Conservation (phyloP, 805 yeast species). For the Lachancea waltii region DNA sequence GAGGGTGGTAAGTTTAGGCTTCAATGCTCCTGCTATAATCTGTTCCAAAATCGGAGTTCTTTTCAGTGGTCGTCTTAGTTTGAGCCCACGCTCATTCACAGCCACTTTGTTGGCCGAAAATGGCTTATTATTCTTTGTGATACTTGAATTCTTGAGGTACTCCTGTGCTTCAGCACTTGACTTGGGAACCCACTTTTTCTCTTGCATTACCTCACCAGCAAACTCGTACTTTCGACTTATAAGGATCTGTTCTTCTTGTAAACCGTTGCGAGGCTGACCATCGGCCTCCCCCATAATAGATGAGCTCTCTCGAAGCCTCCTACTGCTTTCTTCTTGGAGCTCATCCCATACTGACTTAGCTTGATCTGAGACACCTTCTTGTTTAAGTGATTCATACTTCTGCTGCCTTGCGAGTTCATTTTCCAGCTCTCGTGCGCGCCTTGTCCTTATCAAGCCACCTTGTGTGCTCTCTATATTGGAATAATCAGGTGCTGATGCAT, state of each 20-base stretch:
- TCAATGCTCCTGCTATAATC: conserved; percentile 60
- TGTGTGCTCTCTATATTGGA: conserved; percentile 46
- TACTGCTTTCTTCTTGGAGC: conserved; percentile 35
- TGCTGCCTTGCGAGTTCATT: conserved; percentile 23
- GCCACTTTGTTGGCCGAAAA: background rate
- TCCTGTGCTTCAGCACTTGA: conserved; percentile 85
- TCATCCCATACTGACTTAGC: conserved; percentile 51
- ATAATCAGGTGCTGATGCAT: conserved; percentile 34
- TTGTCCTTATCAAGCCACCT: conserved; percentile 65
- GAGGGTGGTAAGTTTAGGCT: conserved; percentile 78
- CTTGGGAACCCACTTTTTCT: conserved; percentile 68
- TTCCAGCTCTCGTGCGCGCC: conserved; percentile 53
- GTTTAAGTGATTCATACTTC: conserved; percentile 27
- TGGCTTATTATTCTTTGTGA: conserved; percentile 13
- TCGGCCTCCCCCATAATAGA: conserved; percentile 20
- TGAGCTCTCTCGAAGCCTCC: conserved; percentile 22
- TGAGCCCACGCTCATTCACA: conserved; percentile 26
- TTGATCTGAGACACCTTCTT: conserved; percentile 34
- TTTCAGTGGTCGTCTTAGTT: conserved; percentile 53
- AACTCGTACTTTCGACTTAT: conserved; percentile 77
- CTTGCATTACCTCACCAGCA: conserved; percentile 79
- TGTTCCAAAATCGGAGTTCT: conserved; percentile 72
- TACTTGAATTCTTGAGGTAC: conserved; percentile 48
- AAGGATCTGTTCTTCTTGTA: conserved; percentile 47
- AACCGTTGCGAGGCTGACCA: background rate